Evolutionary conservation across 441 rosid genomes (phyloP).

Genomic region (Dalechampia spathulata): DNA sequence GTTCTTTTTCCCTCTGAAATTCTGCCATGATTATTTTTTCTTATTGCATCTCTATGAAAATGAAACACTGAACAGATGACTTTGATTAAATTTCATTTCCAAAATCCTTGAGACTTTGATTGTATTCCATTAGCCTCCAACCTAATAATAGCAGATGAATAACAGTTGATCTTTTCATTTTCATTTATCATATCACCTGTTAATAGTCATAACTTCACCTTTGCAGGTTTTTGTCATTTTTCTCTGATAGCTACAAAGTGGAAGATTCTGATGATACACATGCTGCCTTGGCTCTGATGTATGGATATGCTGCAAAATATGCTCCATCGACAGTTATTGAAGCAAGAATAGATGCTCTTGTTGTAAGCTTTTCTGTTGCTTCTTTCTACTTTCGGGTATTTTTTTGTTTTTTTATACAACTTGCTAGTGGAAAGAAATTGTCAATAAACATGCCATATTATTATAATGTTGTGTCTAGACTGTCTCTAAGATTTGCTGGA

Average conservation of each 20-base stretch:
- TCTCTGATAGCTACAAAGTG: conserved; percentile 71
- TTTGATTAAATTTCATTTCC: too few species aligned
- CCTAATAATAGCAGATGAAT: too few species aligned
- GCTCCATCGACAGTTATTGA: conserved; percentile 97
- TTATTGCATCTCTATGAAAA: too few species aligned
- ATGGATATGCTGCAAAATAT: conserved; percentile 99
- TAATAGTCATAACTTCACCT: conserved; percentile 12
- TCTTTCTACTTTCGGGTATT: conserved; percentile 7
- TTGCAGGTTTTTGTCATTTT: conserved; percentile 80
- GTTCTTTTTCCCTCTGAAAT: background rate
- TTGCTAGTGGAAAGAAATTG: too few species aligned
- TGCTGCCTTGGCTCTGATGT: conserved; percentile 99
- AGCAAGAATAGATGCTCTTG: conserved; percentile 97
- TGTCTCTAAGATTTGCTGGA: background rate
- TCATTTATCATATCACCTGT: too few species aligned
- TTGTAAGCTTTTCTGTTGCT: conserved; percentile 49
- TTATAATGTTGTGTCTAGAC: background rate
- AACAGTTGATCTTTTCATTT: too few species aligned
- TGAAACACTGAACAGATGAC: too few species aligned
- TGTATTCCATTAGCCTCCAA: too few species aligned
- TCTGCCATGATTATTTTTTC: background rate
- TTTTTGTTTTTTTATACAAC: background rate
- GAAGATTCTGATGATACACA: conserved; percentile 98
- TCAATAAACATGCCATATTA: background rate
- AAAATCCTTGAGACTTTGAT: background rate